phyloP scores from a whole-genome alignment of 352 stramenopile species.

The Globisporangium yorkense region DNA sequence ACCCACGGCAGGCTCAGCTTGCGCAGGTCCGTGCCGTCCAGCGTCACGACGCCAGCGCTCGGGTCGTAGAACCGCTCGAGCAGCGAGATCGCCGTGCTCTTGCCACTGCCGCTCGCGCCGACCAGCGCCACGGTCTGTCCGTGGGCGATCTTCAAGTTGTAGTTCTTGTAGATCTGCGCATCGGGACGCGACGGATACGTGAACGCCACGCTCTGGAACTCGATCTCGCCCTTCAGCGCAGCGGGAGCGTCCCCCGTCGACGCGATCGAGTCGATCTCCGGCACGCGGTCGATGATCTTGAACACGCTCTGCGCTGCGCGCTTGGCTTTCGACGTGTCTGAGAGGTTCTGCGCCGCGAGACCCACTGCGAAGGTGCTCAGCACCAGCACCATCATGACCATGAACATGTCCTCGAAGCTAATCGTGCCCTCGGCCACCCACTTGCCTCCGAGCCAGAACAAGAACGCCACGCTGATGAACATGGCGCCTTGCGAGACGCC shows the following conservation, averaged over 20 bases:
- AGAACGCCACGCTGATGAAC: constrained; percentile 42
- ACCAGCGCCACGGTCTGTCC: constrained; percentile 26
- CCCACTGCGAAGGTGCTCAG: constrained; percentile 29
- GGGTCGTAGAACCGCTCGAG: constrained; percentile 30
- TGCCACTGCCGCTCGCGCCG: constrained; percentile 20
- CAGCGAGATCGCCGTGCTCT: constrained; percentile 25
- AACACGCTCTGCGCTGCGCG: constrained; percentile 34
- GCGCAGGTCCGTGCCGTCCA: too few species aligned
- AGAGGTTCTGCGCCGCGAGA: constrained; percentile 20
- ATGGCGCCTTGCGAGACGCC: constrained; percentile 52
- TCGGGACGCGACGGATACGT: constrained; percentile 20
- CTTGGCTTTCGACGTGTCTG: constrained; percentile 27
- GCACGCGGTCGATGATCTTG: constrained; percentile 40
- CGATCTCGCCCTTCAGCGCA: constrained; percentile 12
- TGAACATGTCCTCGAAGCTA: constrained; percentile 38
- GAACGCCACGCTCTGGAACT: constrained; percentile 19
- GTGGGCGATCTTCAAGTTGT: constrained; percentile 14
- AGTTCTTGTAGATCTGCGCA: constrained; percentile 13
- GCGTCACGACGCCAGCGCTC: constrained; percentile 9
- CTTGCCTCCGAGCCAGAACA: constrained; percentile 59
- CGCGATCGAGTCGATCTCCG: constrained; percentile 6
- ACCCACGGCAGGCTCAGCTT: too few species aligned
- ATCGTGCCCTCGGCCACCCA: constrained; percentile 35
- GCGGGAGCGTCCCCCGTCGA: neutral
- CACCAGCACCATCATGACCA: constrained; percentile 32